Evolutionary conservation across 1,284 basidiomycete species (phyloP).

Genomic region (Melampsora larici-populina): DNA sequence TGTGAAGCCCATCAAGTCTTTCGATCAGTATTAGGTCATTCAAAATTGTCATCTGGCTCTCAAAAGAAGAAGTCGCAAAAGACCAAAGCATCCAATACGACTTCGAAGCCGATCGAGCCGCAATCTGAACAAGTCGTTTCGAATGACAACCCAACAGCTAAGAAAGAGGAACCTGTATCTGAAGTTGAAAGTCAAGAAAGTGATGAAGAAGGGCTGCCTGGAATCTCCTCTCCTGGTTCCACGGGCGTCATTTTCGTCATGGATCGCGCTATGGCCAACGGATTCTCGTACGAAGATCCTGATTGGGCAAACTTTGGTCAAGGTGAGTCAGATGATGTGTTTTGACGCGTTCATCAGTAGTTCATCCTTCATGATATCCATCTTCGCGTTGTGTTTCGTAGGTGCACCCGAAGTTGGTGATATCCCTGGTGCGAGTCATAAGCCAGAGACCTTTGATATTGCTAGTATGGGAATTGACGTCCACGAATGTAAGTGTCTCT

Average conservation of each 20-base stretch:
- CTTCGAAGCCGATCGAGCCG: neutral
- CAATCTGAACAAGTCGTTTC: neutral
- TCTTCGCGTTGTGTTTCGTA: conserved; percentile 33
- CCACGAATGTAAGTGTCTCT: conserved; percentile 59
- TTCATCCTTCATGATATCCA: conserved; percentile 53
- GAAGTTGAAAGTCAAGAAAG: neutral
- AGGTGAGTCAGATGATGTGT: neutral
- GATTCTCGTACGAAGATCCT: conserved; percentile 28
- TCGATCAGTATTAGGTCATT: conserved; percentile 23
- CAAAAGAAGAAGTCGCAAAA: conserved; percentile 4
- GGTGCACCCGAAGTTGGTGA: conserved; percentile 73
- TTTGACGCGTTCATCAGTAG: neutral
- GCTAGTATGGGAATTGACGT: conserved; percentile 59
- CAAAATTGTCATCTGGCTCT: neutral
- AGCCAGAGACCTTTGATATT: conserved; percentile 64
- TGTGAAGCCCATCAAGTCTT: conserved; percentile 39
- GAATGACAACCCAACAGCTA: neutral
- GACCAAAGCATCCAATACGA: neutral
- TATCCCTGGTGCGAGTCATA: conserved; percentile 69
- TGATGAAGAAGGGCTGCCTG: conserved; percentile 20
- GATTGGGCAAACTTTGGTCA: conserved; percentile 44
- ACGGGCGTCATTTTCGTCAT: conserved; percentile 40
- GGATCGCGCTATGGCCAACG: conserved; percentile 29
- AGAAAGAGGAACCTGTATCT: conserved; percentile 1
- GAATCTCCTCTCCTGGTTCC: conserved; percentile 29